phyloP scores from a whole-genome alignment of 2,329 filamentous ascomycete genomes.

The Nothophaeocryptopus gaeumannii region DNA sequence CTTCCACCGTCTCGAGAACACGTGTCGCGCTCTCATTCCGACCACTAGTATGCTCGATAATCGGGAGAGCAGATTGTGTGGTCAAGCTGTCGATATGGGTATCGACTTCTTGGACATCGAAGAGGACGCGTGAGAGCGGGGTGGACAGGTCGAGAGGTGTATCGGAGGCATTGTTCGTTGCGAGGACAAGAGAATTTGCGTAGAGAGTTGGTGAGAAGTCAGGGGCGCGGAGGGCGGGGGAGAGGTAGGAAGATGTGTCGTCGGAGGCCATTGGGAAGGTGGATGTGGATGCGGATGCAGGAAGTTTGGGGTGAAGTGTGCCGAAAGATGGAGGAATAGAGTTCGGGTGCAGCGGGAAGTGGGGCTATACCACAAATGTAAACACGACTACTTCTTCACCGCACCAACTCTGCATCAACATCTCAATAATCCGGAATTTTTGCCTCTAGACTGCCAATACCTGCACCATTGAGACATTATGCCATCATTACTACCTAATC shows the following conservation, averaged over 20 bases:
- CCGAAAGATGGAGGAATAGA: too few relatives aligned
- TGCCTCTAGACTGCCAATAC: too few relatives aligned
- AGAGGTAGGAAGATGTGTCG: constrained; percentile 12
- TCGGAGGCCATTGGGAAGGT: constrained; percentile 5
- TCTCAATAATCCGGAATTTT: too few relatives aligned
- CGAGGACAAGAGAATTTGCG: constrained; percentile 82
- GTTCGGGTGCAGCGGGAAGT: too few relatives aligned
- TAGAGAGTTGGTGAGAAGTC: constrained; percentile 77
- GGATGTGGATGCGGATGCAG: neutral
- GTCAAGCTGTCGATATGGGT: constrained; percentile 90
- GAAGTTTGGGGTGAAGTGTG: too few relatives aligned
- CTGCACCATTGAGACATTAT: too few relatives aligned
- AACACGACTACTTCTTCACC: too few relatives aligned
- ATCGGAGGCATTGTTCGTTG: constrained; percentile 90
- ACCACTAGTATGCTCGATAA: constrained; percentile 73
- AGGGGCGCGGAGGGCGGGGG: constrained; percentile 10
- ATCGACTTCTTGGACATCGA: constrained; percentile 95
- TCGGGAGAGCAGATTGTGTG: constrained; percentile 75
- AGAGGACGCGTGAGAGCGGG: constrained; percentile 86
- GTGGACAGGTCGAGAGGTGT: constrained; percentile 89
- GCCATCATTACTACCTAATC: too few relatives aligned
- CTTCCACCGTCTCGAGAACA: constrained; percentile 73
- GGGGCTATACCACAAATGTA: too few relatives aligned
- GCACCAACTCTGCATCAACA: too few relatives aligned
- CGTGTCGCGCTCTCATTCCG: constrained; percentile 70